Base-by-base conservation (phyloP, 2,329 filamentous ascomycete species). In the Fusarium protoensiforme region DNA sequence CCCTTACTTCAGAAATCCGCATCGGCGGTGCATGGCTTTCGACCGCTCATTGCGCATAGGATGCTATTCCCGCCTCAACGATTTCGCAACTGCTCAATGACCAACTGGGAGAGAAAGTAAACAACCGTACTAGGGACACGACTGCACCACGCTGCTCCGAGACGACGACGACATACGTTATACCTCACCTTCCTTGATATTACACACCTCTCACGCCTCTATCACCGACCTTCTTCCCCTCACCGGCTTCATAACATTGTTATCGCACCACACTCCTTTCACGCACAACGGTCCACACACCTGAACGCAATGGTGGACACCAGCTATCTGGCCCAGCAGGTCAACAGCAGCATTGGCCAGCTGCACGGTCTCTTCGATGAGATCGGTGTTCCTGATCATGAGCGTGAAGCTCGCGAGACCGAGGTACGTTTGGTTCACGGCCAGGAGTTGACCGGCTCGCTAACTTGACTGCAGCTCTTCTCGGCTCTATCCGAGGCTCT, bases 351-450 rank as follows among this genome's bases (percentile, higher is more conserved):
- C 80, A 95, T 98, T 81, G 91, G 91, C 83, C 95, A 98, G 84
- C 89, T 99, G 69, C 96, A 98, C 84, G 93, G 93, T 74, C 90
- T 98, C 66, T 99, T 98, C 80, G 96, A 99, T 82, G 96, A 99
- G 81, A 99, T 99, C 79, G 96, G 96, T 67, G 93, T 99, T n/a
- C 91, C 96, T 31, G 91, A 87, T 79, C 95, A 98, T 91, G 96
- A 98, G 83, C 93, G 96, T 79, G 95, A 98, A 81, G 88, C 90
- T 58, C 90, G 96, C 78, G 96, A 98, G 81, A 90, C 94, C 81
- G 94, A 98, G 91, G 95, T 97, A 86, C 80, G 88, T 69, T 59
- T 67, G 7, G n/a, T 35, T 61, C 35, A 41, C 36, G 54, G 64
- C 31, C 14, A 18, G 10, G 22, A 58, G 36, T 33, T 29, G 13